Evolutionary conservation across 352 stramenopile genomes (phyloP), one percentile per base, ranked within the genome.

Genomic region (Pelagophyceae sp.): DNA sequence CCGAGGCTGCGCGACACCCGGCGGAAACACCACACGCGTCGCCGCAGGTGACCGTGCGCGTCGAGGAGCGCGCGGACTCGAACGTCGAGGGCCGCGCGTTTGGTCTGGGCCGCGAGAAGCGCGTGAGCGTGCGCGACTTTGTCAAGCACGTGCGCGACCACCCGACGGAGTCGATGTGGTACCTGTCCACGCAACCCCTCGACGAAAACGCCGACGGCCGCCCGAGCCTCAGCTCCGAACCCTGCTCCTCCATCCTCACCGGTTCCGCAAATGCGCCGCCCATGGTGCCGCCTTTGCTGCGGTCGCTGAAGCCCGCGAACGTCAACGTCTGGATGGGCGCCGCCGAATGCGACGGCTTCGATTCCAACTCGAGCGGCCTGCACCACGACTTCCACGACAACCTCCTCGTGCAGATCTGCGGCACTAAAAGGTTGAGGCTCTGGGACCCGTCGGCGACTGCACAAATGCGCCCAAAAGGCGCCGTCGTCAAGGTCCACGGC

Each of bases 301-400:
- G 86, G 45, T 76, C 92, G 61, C 87, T 95, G 72, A 84, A 94
- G 54, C 87, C 87, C 61, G 87, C 92, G 77, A 93, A 94, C 77
- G 87, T 93, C 80, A 95, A 95, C 82, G 86, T 95, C 75, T 95
- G 90, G 90, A 92, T 93, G 88, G 90, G 90, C 40, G 89, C 91
- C 80, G 90, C 89, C 82, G n/a, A n/a, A n/a, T n/a, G n/a, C n/a
- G n/a, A n/a, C n/a, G n/a, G n/a, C n/a, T 85, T 82, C 64, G 84
- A 92, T 37, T 88, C 86, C 17, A 91, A 87, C 23, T 93, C 88
- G 15, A 88, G 85, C 5, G 90, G 90, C 0, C 84, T 95, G 70
- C 90, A 95, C 80, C 90, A 95, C 78, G 90, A 95, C 81, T 92
- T 93, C 81, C 90, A 95, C 78, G 90, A 95, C 84, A 95, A 95